Conservation (phyloP, 2,329 filamentous ascomycete species). For the Rugonectria rugulosa region DNA sequence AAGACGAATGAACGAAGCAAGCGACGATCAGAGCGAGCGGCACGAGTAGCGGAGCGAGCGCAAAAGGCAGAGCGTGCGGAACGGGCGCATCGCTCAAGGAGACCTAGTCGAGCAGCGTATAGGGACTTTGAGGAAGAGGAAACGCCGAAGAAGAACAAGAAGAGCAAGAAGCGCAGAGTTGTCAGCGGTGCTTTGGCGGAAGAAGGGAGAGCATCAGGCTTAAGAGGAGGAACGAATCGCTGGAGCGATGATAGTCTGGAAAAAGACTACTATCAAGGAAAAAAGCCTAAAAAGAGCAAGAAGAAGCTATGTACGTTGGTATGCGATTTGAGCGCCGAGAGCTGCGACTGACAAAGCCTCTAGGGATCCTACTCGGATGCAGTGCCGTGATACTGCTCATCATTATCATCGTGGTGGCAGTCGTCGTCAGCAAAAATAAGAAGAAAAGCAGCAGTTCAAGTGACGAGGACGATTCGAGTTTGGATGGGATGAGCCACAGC, state of each 20-base stretch:
- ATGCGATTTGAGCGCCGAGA: neutral
- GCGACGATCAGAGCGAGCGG: constrained; percentile 48
- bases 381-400: constrained; percentile 67
- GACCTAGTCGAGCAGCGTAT: constrained; percentile 31
- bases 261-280: constrained; percentile 55
- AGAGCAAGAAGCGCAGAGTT: constrained; percentile 64
- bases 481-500: constrained; percentile 61
- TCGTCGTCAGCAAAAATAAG: constrained; percentile 69
- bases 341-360: constrained; percentile 29
- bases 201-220: constrained; percentile 61
- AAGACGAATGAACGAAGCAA: constrained; percentile 63
- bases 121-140: constrained; percentile 34
- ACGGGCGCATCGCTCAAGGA: constrained; percentile 43
- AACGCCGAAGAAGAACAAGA: constrained; percentile 45
- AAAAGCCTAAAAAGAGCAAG: constrained; percentile 56
- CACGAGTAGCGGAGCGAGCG: constrained; percentile 17
- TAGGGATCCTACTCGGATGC: constrained; percentile 65
- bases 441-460: constrained; percentile 18
- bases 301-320: constrained; percentile 66
- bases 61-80: constrained; percentile 25
- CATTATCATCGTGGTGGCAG: constrained; percentile 72
- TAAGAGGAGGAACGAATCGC: constrained; percentile 53
- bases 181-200: constrained; percentile 75
- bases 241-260: constrained; percentile 55
- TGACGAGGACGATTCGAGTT: constrained; percentile 42